Base-by-base conservation (phyloP, 2,329 filamentous ascomycete species). In the Blastomyces percursus region DNA sequence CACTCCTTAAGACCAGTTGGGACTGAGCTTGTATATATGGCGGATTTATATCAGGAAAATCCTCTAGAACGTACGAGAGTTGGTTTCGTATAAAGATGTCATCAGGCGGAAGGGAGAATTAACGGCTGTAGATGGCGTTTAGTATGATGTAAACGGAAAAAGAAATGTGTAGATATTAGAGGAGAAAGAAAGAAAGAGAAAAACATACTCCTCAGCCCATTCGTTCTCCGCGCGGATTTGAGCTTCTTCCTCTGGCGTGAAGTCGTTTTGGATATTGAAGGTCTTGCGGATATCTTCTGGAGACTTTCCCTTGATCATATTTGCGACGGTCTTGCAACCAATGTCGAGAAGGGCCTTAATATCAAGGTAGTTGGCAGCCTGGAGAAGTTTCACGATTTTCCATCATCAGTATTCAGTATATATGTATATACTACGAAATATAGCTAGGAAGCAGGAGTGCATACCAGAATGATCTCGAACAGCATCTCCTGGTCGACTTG, bases 271-370 rank as follows among this genome's bases (percentile, higher is more conserved):
- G 72, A 99, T 99, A 80, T 99, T 99, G 82, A 99, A 99, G 0
- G 94, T 99, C 84, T 97, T 99, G 60, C 94, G 90, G 71, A 99
- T 99, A 81, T 99, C 94, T 76, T 99, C 94, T 2, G 94, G 94
- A 0, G 91, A 96, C 84, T 99, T 99, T 80, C 94, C 94, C 89
- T 99, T 99, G 83, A 99, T 99, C 94, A 99, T 99, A 80, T 99
- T 99, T 66, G 94, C 94, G 19, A 99, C 94, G 0, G 94, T 99
- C 85, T 99, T 99, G 86, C 94, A 99, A 66, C 94, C 94, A 64
- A 97, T 93, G 68, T 99, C 94, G 35, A 99, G 87, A 1, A 99
- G 88, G 1, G 91, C 89, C 84, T 97, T 99, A 81, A 99, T 99
- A 69, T 99, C 94, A 64, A 99, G 88, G 77, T 97, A 99, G 82